phyloP scores from a whole-genome alignment of 2,329 filamentous ascomycete species.

The Emergomyces africanus region DNA sequence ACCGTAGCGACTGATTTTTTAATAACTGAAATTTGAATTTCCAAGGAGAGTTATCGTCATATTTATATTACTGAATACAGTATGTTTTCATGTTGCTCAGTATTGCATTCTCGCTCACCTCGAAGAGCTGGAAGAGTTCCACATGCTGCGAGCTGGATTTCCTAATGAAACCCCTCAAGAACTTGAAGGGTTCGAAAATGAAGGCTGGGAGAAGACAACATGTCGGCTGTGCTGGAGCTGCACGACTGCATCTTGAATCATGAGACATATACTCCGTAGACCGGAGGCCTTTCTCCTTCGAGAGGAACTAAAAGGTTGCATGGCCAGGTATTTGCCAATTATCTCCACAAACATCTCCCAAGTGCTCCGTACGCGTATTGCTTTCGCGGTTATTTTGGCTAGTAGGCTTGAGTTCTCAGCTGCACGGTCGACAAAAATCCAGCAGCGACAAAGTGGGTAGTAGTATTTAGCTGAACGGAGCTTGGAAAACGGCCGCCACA shows the following conservation, averaged over 20 bases:
- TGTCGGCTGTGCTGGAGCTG: neutral
- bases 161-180: neutral
- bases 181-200: neutral
- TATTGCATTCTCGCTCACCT: neutral
- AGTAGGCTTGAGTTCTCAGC: neutral
- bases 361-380: too few relatives aligned
- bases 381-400: too few relatives aligned
- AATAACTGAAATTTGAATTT: neutral
- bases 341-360: too few relatives aligned
- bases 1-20: neutral
- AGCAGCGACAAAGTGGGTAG: too few relatives aligned
- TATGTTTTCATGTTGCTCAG: neutral
- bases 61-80: too few relatives aligned
- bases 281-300: too few relatives aligned
- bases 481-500: too few relatives aligned
- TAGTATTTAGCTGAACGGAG: too few relatives aligned
- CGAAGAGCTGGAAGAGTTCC: neutral
- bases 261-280: too few relatives aligned
- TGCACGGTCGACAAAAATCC: neutral
- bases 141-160: neutral
- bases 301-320: too few relatives aligned
- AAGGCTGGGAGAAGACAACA: neutral
- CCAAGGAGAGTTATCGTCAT: neutral
- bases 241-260: too few relatives aligned
- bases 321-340: too few relatives aligned